Evolutionary conservation across 108 stramenopile genomes (phyloP).

Genomic region (Nannochloropsis granulata): DNA sequence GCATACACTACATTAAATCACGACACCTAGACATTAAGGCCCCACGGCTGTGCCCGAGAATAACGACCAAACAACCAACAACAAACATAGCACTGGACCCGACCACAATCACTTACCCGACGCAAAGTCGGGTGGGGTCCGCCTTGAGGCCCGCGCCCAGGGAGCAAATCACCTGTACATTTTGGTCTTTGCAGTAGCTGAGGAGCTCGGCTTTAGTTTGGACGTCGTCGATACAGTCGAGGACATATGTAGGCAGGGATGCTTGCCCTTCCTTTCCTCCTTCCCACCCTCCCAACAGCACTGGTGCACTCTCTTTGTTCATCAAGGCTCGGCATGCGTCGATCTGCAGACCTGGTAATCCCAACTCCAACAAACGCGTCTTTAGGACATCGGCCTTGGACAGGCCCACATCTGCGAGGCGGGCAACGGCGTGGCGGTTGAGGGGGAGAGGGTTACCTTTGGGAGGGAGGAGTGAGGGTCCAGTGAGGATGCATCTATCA

Average conservation of each 20-base stretch:
- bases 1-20: no score
- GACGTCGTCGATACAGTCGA: constrained; percentile 97
- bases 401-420: constrained; percentile 14
- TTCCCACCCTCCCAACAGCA: constrained; percentile 8
- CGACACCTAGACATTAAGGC: no score
- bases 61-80: no score
- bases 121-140: constrained; percentile 81
- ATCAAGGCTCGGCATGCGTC: constrained; percentile 39
- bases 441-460: constrained; percentile 84
- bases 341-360: constrained; percentile 41
- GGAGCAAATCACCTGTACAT: constrained; percentile 66
- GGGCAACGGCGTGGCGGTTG: constrained; percentile 89
- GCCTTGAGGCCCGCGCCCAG: constrained; percentile 94
- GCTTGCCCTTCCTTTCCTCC: neutral
- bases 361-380: constrained; percentile 18
- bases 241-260: constrained; percentile 39
- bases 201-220: constrained; percentile 86
- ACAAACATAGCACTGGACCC: no score
- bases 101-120: constrained; percentile 29
- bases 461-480: constrained; percentile 49
- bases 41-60: no score
- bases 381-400: constrained; percentile 5
- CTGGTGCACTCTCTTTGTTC: constrained; percentile 13
- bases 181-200: constrained; percentile 47
- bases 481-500: no score